phyloP scores from a whole-genome alignment of 2,329 filamentous ascomycete species.

The Dothidotthia symphoricarpi region DNA sequence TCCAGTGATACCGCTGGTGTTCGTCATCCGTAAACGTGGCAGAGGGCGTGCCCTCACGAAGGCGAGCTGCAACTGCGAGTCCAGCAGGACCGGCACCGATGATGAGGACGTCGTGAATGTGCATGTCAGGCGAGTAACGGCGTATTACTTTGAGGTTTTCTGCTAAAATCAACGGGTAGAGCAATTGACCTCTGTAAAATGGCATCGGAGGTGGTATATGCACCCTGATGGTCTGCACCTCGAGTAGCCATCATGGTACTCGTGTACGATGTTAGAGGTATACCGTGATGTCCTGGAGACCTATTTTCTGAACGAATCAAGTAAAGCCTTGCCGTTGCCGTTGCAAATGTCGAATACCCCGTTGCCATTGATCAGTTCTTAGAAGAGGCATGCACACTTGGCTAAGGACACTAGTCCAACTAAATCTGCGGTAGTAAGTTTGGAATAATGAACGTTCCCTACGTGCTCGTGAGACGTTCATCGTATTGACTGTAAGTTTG shows the following conservation, averaged over 20 bases:
- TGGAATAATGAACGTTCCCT: no score
- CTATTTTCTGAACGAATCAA: no score
- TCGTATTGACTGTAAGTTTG: no score
- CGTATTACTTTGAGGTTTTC: neutral
- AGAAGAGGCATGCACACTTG: no score
- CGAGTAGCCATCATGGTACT: slow-evolving; percentile 27
- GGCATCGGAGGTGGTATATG: slow-evolving; percentile 2
- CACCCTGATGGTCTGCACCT: slow-evolving; percentile 24
- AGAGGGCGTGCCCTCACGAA: slow-evolving; percentile 70
- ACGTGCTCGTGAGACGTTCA: no score
- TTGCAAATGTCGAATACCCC: no score
- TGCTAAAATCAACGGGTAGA: no score
- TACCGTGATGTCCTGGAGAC: no score
- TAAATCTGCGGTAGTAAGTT: no score
- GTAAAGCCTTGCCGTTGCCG: no score
- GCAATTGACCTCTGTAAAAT: neutral
- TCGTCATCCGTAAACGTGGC: slow-evolving; percentile 82
- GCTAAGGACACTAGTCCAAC: no score
- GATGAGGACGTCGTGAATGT: slow-evolving; percentile 65
- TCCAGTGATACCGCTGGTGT: slow-evolving; percentile 78
- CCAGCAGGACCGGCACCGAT: slow-evolving; percentile 74
- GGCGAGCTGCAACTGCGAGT: slow-evolving; percentile 68
- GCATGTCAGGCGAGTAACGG: slow-evolving; percentile 10
- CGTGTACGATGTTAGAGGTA: neutral
- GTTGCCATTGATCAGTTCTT: no score